Conservation (phyloP, 2,329 filamentous ascomycete species). For the Amphichorda felina region DNA sequence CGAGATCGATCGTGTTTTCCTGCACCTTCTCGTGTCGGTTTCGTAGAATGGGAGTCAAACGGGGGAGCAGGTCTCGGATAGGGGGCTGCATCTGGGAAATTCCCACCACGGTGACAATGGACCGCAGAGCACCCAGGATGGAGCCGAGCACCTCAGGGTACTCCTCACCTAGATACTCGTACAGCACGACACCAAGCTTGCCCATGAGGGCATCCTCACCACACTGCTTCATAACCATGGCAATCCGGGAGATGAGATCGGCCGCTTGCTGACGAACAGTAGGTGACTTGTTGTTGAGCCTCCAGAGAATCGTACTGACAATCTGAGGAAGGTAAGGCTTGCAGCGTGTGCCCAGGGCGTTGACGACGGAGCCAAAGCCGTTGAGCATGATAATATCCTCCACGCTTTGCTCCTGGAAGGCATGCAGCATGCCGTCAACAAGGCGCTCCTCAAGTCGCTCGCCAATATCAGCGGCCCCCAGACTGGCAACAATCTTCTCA, state of each 20-base stretch:
- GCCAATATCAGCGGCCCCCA: conserved; percentile 88
- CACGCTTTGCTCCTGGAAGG: conserved; percentile 96
- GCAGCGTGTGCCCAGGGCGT: conserved; percentile 83
- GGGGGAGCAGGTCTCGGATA: conserved; percentile 89
- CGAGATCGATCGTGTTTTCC: conserved; percentile 96
- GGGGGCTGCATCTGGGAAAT: conserved; percentile 98
- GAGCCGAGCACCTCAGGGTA: conserved; percentile 96
- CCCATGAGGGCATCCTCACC: conserved; percentile 93
- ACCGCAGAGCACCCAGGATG: conserved; percentile 86
- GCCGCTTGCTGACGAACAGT: conserved; percentile 95
- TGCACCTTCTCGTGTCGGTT: conserved; percentile 99
- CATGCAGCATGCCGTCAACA: conserved; percentile 88
- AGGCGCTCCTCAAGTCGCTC: conserved; percentile 86
- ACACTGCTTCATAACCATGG: conserved; percentile 98
- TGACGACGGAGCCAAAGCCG: conserved; percentile 95
- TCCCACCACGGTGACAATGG: conserved; percentile 94
- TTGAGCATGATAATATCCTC: conserved; percentile 96
- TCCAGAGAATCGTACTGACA: conserved; percentile 90
- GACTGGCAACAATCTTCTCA: conserved; percentile 87
- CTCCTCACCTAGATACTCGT: conserved; percentile 97
- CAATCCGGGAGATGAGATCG: conserved; percentile 91
- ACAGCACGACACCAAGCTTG: conserved; percentile 86
- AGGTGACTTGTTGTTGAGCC: conserved; percentile 94
- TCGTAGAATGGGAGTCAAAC: conserved; percentile 92
- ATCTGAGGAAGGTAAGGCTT: conserved; percentile 97